phyloP scores from a whole-genome alignment of 495 filamentous ascomycete genomes.

The Hyaloscypha bicolor region DNA sequence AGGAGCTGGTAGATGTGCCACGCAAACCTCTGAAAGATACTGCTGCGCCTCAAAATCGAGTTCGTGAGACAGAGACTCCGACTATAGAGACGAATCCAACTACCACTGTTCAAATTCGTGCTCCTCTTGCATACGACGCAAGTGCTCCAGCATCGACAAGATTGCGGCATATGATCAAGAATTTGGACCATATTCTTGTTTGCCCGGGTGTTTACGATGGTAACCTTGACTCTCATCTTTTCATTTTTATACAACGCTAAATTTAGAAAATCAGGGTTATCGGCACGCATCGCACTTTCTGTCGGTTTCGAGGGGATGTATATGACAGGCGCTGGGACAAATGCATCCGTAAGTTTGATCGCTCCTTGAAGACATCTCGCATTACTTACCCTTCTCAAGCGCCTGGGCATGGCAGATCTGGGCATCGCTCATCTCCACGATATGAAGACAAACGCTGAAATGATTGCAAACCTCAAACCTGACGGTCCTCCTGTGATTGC shows the following conservation, averaged over 20 bases:
- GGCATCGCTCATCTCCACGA: slow-evolving; percentile 63
- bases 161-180: slow-evolving; percentile 13
- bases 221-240: no score
- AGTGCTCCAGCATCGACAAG: neutral
- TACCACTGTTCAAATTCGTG: slow-evolving; percentile 3
- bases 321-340: slow-evolving; percentile 72
- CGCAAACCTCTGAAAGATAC: no score
- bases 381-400: neutral
- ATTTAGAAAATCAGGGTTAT: slow-evolving; percentile 36
- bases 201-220: slow-evolving; percentile 73
- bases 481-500: slow-evolving; percentile 60
- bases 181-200: slow-evolving; percentile 43
- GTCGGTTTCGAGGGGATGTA: slow-evolving; percentile 65
- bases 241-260: no score
- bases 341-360: slow-evolving; percentile 44
- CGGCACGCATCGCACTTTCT: slow-evolving; percentile 61
- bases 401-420: slow-evolving; percentile 63
- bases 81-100: neutral
- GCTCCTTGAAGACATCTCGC: no score
- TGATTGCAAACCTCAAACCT: slow-evolving; percentile 66
- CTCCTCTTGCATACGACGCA: neutral
- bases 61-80: neutral
- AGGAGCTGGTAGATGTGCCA: no score
- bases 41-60: no score
- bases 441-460: slow-evolving; percentile 64